Conservation (phyloP, 2,329 filamentous ascomycete genomes). For the Aspergillus ruber region DNA sequence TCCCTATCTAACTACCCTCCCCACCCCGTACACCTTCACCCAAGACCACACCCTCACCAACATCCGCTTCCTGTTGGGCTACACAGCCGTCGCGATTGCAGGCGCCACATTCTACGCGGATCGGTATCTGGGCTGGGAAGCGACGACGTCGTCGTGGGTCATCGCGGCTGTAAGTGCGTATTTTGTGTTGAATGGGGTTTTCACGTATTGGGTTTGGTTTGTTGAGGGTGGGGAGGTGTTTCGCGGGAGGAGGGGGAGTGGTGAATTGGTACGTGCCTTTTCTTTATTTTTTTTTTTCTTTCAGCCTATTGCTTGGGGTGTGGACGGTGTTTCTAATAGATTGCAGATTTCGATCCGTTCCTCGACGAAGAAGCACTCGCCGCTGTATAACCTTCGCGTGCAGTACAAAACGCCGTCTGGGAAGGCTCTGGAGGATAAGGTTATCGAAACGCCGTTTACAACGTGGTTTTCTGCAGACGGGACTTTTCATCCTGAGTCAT, state of each 20-base stretch:
- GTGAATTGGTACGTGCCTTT: constrained; percentile 57
- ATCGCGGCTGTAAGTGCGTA: constrained; percentile 73
- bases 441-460: constrained; percentile 53
- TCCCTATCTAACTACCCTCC: constrained; percentile 85
- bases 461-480: constrained; percentile 55
- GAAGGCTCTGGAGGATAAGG: constrained; percentile 39
- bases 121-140: constrained; percentile 84
- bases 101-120: constrained; percentile 84
- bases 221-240: constrained; percentile 82
- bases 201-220: constrained; percentile 78
- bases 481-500: constrained; percentile 54
- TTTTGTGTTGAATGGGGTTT: constrained; percentile 65
- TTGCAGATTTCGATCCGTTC: constrained; percentile 65
- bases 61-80: constrained; percentile 76
- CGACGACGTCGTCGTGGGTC: constrained; percentile 69
- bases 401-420: constrained; percentile 34
- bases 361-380: constrained; percentile 69
- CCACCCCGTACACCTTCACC: constrained; percentile 56
- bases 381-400: constrained; percentile 71
- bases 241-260: constrained; percentile 63
- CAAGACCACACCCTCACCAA: constrained; percentile 78
- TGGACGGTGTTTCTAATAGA: not conserved
- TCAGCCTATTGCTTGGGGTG: too few species aligned
- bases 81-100: constrained; percentile 70
- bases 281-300: too few species aligned